Conservation (phyloP, 2,329 filamentous ascomycete genomes). For the Ceratocystis cubensis region DNA sequence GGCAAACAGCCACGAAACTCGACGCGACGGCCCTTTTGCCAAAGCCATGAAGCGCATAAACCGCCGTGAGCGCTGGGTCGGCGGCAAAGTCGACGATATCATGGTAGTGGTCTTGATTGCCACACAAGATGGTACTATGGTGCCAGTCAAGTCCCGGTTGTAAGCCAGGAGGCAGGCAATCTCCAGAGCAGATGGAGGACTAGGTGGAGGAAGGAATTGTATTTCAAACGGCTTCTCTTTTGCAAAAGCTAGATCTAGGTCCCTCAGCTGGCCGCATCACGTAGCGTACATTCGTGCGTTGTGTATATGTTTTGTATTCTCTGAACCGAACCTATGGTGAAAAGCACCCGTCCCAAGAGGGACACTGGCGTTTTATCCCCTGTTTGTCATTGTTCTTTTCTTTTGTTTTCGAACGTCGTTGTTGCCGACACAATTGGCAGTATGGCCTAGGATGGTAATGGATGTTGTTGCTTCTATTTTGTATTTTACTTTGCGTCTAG, state of each 20-base stretch:
- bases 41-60: conserved; percentile 85
- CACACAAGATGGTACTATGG: conserved; percentile 43
- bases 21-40: conserved; percentile 81
- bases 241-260: background rate
- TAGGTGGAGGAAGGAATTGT: background rate
- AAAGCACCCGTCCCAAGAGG: background rate
- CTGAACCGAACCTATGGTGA: background rate
- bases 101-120: conserved; percentile 72
- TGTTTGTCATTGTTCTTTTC: background rate
- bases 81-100: conserved; percentile 93
- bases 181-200: background rate
- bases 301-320: background rate
- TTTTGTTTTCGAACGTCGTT: background rate
- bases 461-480: background rate
- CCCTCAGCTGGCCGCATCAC: background rate
- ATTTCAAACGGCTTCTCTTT: background rate
- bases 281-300: background rate
- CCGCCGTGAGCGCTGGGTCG: conserved; percentile 73
- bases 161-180: conserved; percentile 23
- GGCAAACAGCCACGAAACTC: conserved; percentile 65
- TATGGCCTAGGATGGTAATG: background rate
- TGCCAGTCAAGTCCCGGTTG: conserved; percentile 25
- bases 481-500: background rate
- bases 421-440: background rate
- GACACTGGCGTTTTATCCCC: background rate